Evolutionary conservation across 306 rosid genomes (phyloP).

Genomic region (Hippophae tibetana): DNA sequence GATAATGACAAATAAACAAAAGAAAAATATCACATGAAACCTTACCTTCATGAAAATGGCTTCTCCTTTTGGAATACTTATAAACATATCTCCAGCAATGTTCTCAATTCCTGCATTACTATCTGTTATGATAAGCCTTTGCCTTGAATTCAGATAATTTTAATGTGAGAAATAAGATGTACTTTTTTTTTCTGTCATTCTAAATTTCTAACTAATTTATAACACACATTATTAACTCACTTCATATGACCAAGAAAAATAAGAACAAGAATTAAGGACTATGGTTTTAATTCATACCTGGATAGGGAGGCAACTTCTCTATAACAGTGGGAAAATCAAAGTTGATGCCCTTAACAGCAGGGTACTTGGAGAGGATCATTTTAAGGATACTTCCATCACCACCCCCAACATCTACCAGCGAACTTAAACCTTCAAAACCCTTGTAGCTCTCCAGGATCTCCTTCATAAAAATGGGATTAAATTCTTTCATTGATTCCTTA

Average conservation of each 20-base stretch:
- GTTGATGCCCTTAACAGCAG: constrained; percentile 22
- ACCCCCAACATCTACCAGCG: constrained; percentile 21
- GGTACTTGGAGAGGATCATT: constrained; percentile 22
- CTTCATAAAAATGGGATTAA: constrained; percentile 6
- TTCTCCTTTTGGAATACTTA: constrained; percentile 17
- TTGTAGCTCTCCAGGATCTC: constrained; percentile 4
- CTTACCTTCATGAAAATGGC: constrained; percentile 27
- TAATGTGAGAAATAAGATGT: background rate
- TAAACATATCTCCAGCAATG: constrained; percentile 20
- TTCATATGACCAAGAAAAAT: no score
- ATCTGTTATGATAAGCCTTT: background rate
- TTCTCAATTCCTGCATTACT: constrained; percentile 14
- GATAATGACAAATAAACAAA: background rate
- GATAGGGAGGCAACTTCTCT: constrained; percentile 11
- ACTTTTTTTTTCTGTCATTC: no score
- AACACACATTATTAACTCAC: no score
- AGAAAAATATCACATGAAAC: background rate
- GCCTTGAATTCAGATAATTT: background rate
- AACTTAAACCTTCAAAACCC: constrained; percentile 22
- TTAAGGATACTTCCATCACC: constrained; percentile 15
- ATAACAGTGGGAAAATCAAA: constrained; percentile 20
- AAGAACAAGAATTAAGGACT: no score
- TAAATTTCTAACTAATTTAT: no score
- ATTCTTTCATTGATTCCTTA: constrained; percentile 13
- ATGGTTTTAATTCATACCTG: background rate